Evolutionary conservation across 73 alveolate genomes (phyloP).

Genomic region (Paramecium biaurelia): DNA sequence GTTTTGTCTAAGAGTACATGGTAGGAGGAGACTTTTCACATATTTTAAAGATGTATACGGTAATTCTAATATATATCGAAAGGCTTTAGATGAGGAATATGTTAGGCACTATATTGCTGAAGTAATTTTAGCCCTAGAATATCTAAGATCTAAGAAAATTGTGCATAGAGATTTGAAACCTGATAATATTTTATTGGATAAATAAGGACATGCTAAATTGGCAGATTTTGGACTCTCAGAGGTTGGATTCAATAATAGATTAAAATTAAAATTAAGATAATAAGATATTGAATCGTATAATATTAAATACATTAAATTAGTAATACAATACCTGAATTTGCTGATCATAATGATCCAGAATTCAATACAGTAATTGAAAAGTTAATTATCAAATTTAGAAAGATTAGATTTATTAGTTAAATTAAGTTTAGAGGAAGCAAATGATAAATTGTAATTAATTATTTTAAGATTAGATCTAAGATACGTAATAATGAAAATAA

Average conservation of each 20-base stretch:
- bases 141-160: slow-evolving; percentile 71
- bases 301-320: neutral
- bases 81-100: slow-evolving; percentile 67
- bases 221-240: slow-evolving; percentile 79
- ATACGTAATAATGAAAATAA: neutral
- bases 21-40: slow-evolving; percentile 61
- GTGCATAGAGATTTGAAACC: slow-evolving; percentile 86
- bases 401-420: slow-evolving; percentile 61
- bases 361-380: neutral
- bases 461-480: neutral
- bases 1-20: slow-evolving; percentile 60
- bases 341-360: slow-evolving; percentile 9
- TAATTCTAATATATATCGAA: neutral
- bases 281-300: slow-evolving; percentile 44
- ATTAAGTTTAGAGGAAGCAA: slow-evolving; percentile 47
- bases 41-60: slow-evolving; percentile 52
- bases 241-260: slow-evolving; percentile 65
- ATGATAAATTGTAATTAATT: slow-evolving; percentile 24
- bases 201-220: slow-evolving; percentile 75
- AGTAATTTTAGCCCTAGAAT: slow-evolving; percentile 73
- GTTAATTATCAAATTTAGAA: slow-evolving; percentile 28
- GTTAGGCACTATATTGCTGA: slow-evolving; percentile 80
- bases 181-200: slow-evolving; percentile 79
- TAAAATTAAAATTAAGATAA: slow-evolving; percentile 64
- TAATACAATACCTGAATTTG: neutral